These are phyloP conservation scores for Malus hybrid DNA, from an alignment of 331 rosid species.

Conservation along the genomic window DNA sequence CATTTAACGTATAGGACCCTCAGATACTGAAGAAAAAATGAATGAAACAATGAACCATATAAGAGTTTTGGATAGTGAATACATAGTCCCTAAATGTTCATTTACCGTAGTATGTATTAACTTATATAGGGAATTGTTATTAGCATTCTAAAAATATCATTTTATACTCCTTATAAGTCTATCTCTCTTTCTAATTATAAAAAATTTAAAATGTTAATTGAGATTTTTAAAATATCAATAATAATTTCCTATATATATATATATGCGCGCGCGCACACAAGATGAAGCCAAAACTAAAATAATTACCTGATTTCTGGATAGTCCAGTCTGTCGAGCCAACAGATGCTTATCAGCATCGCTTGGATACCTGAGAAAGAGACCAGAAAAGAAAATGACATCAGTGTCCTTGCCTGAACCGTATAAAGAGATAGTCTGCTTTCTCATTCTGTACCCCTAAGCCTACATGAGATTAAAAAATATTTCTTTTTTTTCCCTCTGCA, in stretches of 20 bases:
- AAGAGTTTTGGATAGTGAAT: background rate
- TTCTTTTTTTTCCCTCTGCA: conserved; percentile 25
- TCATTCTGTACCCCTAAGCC: conserved; percentile 21
- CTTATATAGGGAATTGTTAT: too few species aligned
- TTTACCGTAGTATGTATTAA: too few species aligned
- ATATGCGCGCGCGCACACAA: too few species aligned
- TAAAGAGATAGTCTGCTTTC: conserved; percentile 36
- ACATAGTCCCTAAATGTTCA: too few species aligned
- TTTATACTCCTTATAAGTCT: too few species aligned
- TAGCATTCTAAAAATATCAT: too few species aligned
- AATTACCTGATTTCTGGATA: conserved; percentile 90
- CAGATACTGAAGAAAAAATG: background rate
- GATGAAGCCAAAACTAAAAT: background rate
- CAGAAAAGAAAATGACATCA: conserved; percentile 61
- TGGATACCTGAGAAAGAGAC: conserved; percentile 98
- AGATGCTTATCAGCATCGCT: conserved; percentile 99
- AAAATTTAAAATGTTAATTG: too few species aligned
- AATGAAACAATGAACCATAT: background rate
- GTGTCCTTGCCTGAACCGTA: conserved; percentile 39
- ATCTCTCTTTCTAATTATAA: too few species aligned
- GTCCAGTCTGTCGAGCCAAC: conserved; percentile 97
- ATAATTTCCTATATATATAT: too few species aligned
- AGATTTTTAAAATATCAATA: too few species aligned
- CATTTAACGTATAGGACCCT: background rate
- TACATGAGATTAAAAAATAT: conserved; percentile 17